phyloP scores from a whole-genome alignment of 257 asterid species.

The Ilex asprella region DNA sequence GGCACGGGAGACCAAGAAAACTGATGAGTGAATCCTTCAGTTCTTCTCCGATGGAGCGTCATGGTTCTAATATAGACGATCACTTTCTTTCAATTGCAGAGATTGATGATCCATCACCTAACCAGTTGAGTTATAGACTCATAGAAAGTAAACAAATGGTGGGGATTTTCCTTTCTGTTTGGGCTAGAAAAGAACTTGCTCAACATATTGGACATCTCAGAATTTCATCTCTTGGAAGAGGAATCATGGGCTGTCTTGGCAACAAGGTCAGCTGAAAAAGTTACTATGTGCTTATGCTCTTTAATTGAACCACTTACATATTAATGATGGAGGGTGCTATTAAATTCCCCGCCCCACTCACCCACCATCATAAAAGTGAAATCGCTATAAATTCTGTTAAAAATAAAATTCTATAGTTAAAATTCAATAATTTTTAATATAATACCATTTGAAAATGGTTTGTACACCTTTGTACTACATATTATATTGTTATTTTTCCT shows the following conservation, averaged over 20 bases:
- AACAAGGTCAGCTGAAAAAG: constrained; percentile 52
- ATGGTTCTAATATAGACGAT: constrained; percentile 26
- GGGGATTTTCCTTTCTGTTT: constrained; percentile 67
- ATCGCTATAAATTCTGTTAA: too few species aligned
- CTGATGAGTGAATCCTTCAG: constrained; percentile 28
- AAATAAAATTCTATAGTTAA: too few species aligned
- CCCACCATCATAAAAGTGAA: too few species aligned
- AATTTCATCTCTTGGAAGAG: constrained; percentile 74
- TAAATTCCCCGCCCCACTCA: too few species aligned
- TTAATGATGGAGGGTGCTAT: too few species aligned
- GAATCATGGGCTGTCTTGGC: constrained; percentile 94
- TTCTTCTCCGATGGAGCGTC: constrained; percentile 11
- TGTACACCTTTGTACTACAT: too few species aligned
- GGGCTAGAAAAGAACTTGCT: constrained; percentile 66
- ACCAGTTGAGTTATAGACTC: constrained; percentile 38
- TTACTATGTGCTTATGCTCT: too few species aligned
- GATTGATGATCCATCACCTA: constrained; percentile 23
- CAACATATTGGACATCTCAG: constrained; percentile 68
- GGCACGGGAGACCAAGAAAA: constrained; percentile 23
- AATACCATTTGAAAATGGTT: too few species aligned
- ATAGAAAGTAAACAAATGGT: constrained; percentile 92
- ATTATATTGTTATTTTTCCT: too few species aligned
- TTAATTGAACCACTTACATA: too few species aligned
- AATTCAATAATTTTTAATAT: too few species aligned
- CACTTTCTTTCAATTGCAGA: constrained; percentile 24